Evolutionary conservation across 495 filamentous ascomycete species (phyloP).

Genomic region (Penicillium psychrofluorescens): DNA sequence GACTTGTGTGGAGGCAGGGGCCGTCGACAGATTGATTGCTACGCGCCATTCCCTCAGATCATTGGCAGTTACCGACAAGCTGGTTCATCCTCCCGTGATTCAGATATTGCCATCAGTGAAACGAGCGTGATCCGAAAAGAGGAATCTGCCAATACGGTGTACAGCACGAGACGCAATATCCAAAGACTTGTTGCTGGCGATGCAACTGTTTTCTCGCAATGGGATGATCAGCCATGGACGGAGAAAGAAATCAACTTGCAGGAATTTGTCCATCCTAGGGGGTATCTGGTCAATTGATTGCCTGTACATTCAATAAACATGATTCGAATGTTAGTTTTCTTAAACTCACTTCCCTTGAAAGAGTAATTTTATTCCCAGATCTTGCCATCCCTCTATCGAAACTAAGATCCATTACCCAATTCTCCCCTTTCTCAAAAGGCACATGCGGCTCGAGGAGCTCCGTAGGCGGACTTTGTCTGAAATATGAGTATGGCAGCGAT

Average conservation of each 20-base stretch:
- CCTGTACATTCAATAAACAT: no score
- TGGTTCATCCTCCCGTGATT: conserved; percentile 12
- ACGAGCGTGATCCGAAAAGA: conserved; percentile 10
- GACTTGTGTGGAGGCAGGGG: conserved; percentile 18
- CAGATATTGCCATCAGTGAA: conserved; percentile 16
- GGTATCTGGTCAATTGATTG: conserved; percentile 11
- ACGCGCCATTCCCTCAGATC: conserved; percentile 19
- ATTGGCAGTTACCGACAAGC: conserved; percentile 18
- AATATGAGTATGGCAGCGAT: no score
- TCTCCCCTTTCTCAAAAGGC: no score
- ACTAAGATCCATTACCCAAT: no score
- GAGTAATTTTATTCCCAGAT: no score
- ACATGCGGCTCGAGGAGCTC: no score
- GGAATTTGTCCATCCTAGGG: conserved; percentile 18
- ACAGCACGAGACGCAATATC: conserved; percentile 22
- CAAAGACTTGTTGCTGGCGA: conserved; percentile 15
- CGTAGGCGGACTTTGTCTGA: no score
- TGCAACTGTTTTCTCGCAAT: conserved; percentile 17
- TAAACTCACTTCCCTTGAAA: no score
- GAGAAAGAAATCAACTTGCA: conserved; percentile 8
- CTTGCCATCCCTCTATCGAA: no score
- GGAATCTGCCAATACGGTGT: conserved; percentile 16
- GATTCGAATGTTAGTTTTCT: no score
- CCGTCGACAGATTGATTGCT: conserved; percentile 19
- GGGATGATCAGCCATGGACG: conserved; percentile 17